Evolutionary conservation across 306 rosid genomes (phyloP).

Genomic region (Quercus glauca): DNA sequence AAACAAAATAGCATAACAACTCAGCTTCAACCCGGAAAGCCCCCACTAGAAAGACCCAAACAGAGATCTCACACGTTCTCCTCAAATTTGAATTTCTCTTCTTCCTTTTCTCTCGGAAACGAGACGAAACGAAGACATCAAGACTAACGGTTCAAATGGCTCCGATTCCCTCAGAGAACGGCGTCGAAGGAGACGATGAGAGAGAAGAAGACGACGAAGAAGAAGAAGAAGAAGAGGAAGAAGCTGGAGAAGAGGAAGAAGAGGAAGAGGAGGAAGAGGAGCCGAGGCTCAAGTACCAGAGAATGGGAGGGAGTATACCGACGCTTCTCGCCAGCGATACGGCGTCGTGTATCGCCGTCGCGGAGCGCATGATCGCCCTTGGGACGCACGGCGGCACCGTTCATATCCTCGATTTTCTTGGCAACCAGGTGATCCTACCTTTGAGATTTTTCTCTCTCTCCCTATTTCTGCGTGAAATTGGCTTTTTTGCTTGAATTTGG

Average conservation of each 20-base stretch:
- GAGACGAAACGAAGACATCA: constrained; percentile 33
- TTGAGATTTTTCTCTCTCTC: background rate
- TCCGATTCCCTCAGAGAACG: constrained; percentile 77
- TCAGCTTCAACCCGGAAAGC: too few species aligned
- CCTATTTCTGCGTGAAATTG: too few species aligned
- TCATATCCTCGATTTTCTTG: constrained; percentile 93
- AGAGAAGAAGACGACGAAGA: constrained; percentile 77
- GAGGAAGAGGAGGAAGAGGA: constrained; percentile 70
- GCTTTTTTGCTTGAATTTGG: background rate
- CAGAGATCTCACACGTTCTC: background rate
- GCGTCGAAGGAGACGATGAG: constrained; percentile 88
- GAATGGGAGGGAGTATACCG: constrained; percentile 97
- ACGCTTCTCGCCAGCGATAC: constrained; percentile 70
- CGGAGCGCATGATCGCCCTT: constrained; percentile 94
- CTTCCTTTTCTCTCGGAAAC: background rate
- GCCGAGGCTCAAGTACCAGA: constrained; percentile 95
- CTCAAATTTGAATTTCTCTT: background rate
- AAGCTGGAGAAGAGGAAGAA: constrained; percentile 30
- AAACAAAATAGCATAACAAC: too few species aligned
- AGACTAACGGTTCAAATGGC: constrained; percentile 61
- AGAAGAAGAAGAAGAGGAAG: constrained; percentile 51
- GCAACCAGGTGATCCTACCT: constrained; percentile 67
- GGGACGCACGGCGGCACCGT: constrained; percentile 87
- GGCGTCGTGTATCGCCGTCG: constrained; percentile 87
- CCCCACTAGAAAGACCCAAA: background rate